Evolutionary conservation across 495 filamentous ascomycete species (phyloP).

Genomic region (Chaetomium fimeti): DNA sequence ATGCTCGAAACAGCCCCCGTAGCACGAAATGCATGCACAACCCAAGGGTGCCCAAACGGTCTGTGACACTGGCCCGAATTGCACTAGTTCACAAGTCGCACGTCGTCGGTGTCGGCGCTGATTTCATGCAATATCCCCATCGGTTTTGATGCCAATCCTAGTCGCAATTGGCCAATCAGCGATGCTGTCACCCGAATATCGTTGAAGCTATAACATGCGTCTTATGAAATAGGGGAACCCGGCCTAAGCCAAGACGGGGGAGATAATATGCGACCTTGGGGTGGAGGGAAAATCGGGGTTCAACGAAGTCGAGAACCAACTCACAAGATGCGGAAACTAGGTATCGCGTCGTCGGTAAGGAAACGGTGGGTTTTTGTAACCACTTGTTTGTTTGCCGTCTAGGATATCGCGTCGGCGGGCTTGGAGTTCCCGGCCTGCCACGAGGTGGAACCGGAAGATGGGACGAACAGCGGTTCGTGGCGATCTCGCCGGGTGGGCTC

Average conservation of each 20-base stretch:
- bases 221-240: conserved; percentile 16
- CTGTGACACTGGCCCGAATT: background rate
- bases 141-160: background rate
- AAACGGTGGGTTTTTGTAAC: background rate
- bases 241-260: conserved; percentile 18
- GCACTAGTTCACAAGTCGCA: background rate
- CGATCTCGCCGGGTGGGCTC: background rate
- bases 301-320: background rate
- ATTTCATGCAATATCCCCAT: background rate
- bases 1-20: conserved; percentile 2
- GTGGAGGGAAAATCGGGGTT: background rate
- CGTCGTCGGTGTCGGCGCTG: conserved; percentile 1
- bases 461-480: conserved; percentile 12
- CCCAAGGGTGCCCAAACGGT: background rate
- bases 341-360: background rate
- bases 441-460: conserved; percentile 3
- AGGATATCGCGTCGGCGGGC: conserved; percentile 14
- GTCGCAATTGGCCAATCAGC: conserved; percentile 22
- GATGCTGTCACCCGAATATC: conserved; percentile 2
- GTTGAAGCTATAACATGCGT: conserved; percentile 26
- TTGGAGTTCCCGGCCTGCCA: conserved; percentile 11
- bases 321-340: conserved; percentile 14
- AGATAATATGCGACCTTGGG: conserved; percentile 5
- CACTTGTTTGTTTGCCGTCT: background rate
- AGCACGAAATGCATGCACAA: conserved; percentile 2